Evolutionary conservation across 257 asterid species (phyloP), one percentile per base, ranked within the genome.

Genomic region (Avicennia marina): DNA sequence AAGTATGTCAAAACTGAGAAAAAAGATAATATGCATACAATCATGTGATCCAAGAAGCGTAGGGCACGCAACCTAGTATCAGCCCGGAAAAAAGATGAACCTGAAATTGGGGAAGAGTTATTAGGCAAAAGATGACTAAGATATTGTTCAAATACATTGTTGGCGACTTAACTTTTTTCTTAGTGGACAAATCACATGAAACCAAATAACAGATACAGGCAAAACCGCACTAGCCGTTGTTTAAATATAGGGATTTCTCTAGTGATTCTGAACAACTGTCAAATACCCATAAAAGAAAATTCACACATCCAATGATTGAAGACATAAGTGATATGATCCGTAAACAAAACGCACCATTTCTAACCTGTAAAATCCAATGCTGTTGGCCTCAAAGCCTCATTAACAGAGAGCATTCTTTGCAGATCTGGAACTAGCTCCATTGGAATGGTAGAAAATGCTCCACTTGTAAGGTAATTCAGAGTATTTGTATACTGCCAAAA

Each of bases 51-150:
- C 75, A 93, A 84, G 81, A 93, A 93, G 62, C 99, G 97, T 71
- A 93, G 99, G 58, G 97, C 97, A 31, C 99, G 99, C 82, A 93
- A 73, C 79, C 99, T 80, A 66, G 96, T 93, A 72, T 93, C 99
- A 57, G 89, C 83, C 6, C 95, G 89, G 65, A 86, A 93, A 79
- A 93, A 93, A 29, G 96, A 74, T 55, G 99, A 93, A 68, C 94
- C 99, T 93, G 90, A 74, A 79, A 71, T 45, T n/a, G 6, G 27
- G 56, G 22, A 58, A 66, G 24, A 52, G 9, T 43, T 38, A 58
- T 13, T 38, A 15, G 46, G 62, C n/a, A 26, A 63, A 38, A 68
- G 36, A 25, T 33, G 7, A 49, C 21, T 38, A 22, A 33, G 39
- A 54, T 27, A 57, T 19, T 24, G 19, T 7, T 45, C 41, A 50